A percentile compares a stretch with the other conserved stretches of the same genome.
phyloP scores from a whole-genome alignment of 1,284 basidiomycete genomes.

The Pseudozyma thailandica region DNA sequence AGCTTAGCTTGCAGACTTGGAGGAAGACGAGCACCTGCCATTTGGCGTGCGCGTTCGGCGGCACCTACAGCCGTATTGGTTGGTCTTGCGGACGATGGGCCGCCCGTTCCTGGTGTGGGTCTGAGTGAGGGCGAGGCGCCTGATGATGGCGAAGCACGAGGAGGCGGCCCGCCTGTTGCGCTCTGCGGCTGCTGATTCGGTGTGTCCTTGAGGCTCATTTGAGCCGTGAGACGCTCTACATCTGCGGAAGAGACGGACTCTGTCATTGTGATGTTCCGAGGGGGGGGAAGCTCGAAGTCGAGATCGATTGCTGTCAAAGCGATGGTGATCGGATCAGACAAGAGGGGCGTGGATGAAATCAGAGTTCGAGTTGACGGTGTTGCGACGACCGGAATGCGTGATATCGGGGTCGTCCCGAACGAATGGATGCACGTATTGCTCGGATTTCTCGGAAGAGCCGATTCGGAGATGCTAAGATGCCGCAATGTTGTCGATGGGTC shows the following conservation, averaged over 20 bases:
- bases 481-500: too few species aligned
- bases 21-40: conserved; percentile 71
- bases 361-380: background rate
- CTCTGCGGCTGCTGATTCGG: conserved; percentile 7
- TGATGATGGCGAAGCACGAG: conserved; percentile 15
- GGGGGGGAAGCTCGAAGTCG: too few species aligned
- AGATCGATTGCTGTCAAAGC: too few species aligned
- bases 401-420: too few species aligned
- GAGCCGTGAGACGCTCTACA: conserved; percentile 39
- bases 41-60: conserved; percentile 57
- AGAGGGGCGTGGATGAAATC: background rate
- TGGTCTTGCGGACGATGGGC: conserved; percentile 17
- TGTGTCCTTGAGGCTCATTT: conserved; percentile 39
- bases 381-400: conserved; percentile 2
- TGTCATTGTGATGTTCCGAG: conserved; percentile 16
- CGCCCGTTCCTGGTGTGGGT: conserved; percentile 17
- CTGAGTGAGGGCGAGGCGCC: conserved; percentile 13
- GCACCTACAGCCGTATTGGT: conserved; percentile 40
- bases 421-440: too few species aligned
- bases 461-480: too few species aligned
- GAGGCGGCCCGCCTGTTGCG: conserved; percentile 41
- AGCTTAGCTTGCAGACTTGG: conserved; percentile 91
- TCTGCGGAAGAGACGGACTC: conserved; percentile 29
- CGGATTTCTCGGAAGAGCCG: too few species aligned
- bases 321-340: too few species aligned